These are phyloP conservation scores for Solanum raphanifolium DNA, from an alignment of 257 asterid species.

Conservation along the genomic window DNA sequence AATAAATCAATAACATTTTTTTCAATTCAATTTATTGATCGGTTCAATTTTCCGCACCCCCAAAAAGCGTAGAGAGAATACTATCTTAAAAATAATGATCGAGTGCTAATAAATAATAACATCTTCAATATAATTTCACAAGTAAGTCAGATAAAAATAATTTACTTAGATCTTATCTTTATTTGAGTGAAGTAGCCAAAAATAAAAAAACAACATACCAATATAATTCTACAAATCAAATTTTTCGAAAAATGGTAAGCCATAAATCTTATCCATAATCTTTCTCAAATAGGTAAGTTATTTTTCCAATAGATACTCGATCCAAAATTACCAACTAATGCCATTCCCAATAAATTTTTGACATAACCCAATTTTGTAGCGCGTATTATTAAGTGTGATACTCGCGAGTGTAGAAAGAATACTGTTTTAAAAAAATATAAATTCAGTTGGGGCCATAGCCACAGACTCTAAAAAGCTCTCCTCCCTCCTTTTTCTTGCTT, in stretches of 20 bases:
- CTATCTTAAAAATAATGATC: no score
- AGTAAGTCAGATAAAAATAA: no score
- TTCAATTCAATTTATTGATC: background rate
- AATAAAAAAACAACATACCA: no score
- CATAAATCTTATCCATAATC: no score
- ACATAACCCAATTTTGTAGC: background rate
- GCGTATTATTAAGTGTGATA: background rate
- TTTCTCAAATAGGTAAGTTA: no score
- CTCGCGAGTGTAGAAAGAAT: background rate
- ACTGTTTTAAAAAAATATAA: background rate
- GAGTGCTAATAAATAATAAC: no score
- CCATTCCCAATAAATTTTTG: background rate
- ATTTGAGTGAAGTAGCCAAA: background rate
- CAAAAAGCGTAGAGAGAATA: no score
- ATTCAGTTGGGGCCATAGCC: background rate
- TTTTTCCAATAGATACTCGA: no score
- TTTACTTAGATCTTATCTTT: background rate
- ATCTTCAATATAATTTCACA: no score
- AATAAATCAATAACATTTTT: background rate
- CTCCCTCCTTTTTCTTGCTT: conserved; percentile 44
- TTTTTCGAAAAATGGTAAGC: fast-evolving
- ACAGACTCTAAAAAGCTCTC: conserved; percentile 5
- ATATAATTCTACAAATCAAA: no score
- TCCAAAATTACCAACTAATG: background rate
- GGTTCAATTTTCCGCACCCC: fast-evolving